phyloP scores from a whole-genome alignment of 257 asterid genomes.

The Voacanga thouarsii region DNA sequence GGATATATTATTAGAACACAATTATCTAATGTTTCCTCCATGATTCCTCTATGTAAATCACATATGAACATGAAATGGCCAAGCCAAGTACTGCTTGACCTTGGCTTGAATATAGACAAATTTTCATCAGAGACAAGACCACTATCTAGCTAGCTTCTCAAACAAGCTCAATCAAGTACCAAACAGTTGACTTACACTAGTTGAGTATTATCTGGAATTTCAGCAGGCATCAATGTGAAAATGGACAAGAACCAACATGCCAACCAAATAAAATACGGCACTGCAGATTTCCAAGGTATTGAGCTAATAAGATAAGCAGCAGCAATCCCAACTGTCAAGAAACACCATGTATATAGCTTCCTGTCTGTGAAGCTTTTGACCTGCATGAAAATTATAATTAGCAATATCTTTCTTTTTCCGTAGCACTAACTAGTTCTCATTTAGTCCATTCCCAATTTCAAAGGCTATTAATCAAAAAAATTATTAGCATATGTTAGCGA shows the following conservation, averaged over 20 bases:
- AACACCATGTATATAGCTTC: conserved; percentile 84
- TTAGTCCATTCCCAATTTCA: conserved; percentile 15
- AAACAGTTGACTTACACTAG: conserved; percentile 62
- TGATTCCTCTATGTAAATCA: background rate
- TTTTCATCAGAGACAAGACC: background rate
- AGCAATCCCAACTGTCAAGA: conserved; percentile 62
- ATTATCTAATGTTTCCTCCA: background rate
- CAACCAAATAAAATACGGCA: conserved; percentile 63
- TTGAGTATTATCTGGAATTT: conserved; percentile 89
- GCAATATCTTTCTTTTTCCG: conserved; percentile 1
- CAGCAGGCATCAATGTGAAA: conserved; percentile 96
- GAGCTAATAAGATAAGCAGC: conserved; percentile 56
- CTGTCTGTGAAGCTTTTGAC: conserved; percentile 86
- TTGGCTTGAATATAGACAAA: background rate
- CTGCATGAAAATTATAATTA: conserved; percentile 34
- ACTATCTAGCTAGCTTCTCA: background rate
- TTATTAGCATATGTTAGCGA: conserved; percentile 8
- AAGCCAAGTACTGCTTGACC: background rate
- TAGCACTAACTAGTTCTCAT: conserved; percentile 17
- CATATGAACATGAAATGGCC: background rate
- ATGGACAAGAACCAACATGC: conserved; percentile 77
- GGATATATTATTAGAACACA: background rate
- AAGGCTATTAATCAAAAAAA: conserved; percentile 16
- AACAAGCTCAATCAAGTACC: background rate
- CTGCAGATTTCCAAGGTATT: conserved; percentile 47